Evolutionary conservation across 768 basidiomycete genomes (phyloP).

Genomic region (Naganishia randhawae): DNA sequence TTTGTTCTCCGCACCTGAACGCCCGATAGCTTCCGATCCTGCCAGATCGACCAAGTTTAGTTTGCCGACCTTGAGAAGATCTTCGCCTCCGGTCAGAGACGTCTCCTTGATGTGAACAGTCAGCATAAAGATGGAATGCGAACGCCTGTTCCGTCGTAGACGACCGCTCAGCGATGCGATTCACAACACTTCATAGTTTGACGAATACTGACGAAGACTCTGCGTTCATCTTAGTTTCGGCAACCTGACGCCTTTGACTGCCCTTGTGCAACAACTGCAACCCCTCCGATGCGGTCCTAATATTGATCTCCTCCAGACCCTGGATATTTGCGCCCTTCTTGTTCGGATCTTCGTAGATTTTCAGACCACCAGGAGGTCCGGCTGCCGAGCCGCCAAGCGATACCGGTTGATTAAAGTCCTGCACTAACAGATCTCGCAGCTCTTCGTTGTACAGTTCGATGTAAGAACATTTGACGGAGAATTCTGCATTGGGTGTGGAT

Average conservation of each 20-base stretch:
- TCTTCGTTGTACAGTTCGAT: slow-evolving; percentile 98
- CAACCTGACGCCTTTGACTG: slow-evolving; percentile 83
- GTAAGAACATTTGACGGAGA: slow-evolving; percentile 87
- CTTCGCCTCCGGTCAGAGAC: slow-evolving; percentile 63
- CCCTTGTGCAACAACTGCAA: slow-evolving; percentile 81
- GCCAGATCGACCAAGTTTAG: slow-evolving; percentile 95
- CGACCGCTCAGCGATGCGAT: background rate
- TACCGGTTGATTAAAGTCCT: slow-evolving; percentile 57
- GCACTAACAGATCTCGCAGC: slow-evolving; percentile 82
- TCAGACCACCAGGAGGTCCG: slow-evolving; percentile 56
- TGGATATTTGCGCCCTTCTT: slow-evolving; percentile 87
- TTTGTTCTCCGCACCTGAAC: slow-evolving; percentile 91
- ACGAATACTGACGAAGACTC: slow-evolving; percentile 46
- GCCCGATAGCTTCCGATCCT: slow-evolving; percentile 93
- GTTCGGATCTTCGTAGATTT: slow-evolving; percentile 86
- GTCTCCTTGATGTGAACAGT: slow-evolving; percentile 88
- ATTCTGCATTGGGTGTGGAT: slow-evolving; percentile 64
- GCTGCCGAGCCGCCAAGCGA: slow-evolving; percentile 24
- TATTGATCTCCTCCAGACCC: slow-evolving; percentile 83
- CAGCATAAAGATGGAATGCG: slow-evolving; percentile 96
- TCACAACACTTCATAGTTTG: background rate
- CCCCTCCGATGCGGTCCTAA: slow-evolving; percentile 77
- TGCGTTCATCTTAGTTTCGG: slow-evolving; percentile 95
- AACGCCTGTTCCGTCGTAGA: slow-evolving; percentile 60
- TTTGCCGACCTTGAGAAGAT: slow-evolving; percentile 87